Evolutionary conservation across 1,284 basidiomycete species (phyloP).

Genomic region (Ceratobasidium sp.): DNA sequence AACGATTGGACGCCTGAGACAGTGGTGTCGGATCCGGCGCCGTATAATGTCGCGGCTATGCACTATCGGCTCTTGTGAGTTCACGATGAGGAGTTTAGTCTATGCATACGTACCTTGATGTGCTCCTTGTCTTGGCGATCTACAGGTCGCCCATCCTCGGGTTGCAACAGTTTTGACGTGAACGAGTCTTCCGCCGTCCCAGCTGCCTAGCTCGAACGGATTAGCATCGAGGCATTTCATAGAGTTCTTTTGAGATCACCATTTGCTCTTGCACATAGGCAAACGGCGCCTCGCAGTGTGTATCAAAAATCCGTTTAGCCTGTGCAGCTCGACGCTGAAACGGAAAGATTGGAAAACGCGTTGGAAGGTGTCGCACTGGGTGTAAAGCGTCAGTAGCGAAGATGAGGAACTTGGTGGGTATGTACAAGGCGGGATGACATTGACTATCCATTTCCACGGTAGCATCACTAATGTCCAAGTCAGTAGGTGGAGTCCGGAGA

Average conservation of each 20-base stretch:
- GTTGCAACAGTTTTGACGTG: slow-evolving; percentile 10
- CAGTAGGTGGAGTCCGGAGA: not conserved
- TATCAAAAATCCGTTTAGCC: not conserved
- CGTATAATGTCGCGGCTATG: slow-evolving; percentile 12
- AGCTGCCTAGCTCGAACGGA: not conserved
- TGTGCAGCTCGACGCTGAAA: not conserved
- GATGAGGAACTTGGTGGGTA: too few species aligned
- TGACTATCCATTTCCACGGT: slow-evolving; percentile 11
- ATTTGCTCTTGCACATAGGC: slow-evolving; percentile 2
- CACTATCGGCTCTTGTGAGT: not conserved
- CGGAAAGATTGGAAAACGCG: not conserved
- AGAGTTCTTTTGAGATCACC: not conserved
- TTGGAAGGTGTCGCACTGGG: slow-evolving; percentile 9
- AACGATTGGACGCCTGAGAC: slow-evolving; percentile 22
- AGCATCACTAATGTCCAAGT: slow-evolving; percentile 11
- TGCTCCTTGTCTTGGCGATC: not conserved
- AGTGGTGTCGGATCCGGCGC: slow-evolving; percentile 2
- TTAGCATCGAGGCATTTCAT: not conserved
- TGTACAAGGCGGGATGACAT: slow-evolving; percentile 9
- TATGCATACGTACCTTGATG: not conserved
- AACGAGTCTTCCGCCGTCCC: slow-evolving; percentile 1
- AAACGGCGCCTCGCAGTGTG: slow-evolving; percentile 5
- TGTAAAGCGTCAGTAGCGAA: not conserved
- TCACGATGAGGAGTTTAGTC: not conserved
- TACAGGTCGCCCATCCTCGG: not conserved